Percentiles rank a stretch among this genome's conserved stretches.
These are phyloP conservation scores for Alternaria panax DNA, from an alignment of 2,329 filamentous ascomycete genomes.

Conservation along the genomic window DNA sequence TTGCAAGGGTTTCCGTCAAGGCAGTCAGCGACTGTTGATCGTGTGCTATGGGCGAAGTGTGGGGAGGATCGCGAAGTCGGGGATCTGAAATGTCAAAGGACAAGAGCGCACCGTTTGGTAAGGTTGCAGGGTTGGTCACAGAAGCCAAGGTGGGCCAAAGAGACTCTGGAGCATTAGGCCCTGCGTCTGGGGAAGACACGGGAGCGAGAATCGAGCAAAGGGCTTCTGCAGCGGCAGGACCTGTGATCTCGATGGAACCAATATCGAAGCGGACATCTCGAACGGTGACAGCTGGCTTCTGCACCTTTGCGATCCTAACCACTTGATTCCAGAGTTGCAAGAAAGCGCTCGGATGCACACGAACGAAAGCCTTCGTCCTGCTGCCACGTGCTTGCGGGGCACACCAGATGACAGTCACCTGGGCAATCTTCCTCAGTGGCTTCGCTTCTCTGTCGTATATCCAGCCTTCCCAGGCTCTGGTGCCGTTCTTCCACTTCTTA, in stretches of 20 bases:
- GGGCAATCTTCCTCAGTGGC: constrained; percentile 68
- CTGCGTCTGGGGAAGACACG: constrained; percentile 16
- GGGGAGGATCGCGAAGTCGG: constrained; percentile 78
- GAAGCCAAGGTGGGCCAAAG: constrained; percentile 42
- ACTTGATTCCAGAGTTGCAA: constrained; percentile 72
- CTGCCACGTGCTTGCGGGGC: constrained; percentile 27
- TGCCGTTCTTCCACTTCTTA: constrained; percentile 73
- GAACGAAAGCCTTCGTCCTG: constrained; percentile 68
- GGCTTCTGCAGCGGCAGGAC: constrained; percentile 80
- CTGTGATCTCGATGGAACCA: constrained; percentile 73
- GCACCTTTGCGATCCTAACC: constrained; percentile 63
- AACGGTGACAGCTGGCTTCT: constrained; percentile 67
- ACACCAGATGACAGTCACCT: constrained; percentile 79
- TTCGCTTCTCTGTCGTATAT: constrained; percentile 62
- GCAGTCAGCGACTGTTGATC: constrained; percentile 36
- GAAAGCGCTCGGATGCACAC: constrained; percentile 84
- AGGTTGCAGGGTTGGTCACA: constrained; percentile 61
- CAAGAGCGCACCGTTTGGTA: constrained; percentile 75
- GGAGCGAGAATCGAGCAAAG: constrained; percentile 73
- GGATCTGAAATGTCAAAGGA: constrained; percentile 80
- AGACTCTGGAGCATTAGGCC: constrained; percentile 43
- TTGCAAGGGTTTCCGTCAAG: constrained; percentile 67
- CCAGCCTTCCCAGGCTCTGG: constrained; percentile 65
- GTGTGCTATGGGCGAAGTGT: constrained; percentile 51
- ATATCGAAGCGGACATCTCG: constrained; percentile 76